Conservation (phyloP, 441 rosid genomes). For the Theobroma grandiflorum region DNA sequence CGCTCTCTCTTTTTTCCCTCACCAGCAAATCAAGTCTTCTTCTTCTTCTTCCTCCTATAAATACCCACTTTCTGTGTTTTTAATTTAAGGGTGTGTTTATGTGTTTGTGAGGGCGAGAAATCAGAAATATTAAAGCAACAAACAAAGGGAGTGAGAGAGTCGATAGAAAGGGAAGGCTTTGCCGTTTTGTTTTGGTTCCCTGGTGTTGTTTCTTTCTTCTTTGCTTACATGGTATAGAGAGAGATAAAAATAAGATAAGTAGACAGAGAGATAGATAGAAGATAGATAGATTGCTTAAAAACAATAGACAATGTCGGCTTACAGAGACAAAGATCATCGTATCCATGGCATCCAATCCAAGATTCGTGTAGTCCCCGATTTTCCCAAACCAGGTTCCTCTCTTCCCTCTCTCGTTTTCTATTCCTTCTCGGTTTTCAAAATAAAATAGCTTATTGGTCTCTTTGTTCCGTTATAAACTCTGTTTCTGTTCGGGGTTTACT, state of each 20-base stretch:
- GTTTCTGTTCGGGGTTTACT: background rate
- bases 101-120: background rate
- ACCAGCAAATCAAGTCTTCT: background rate
- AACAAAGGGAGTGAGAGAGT: background rate
- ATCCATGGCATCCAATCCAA: constrained; percentile 73
- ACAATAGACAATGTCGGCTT: constrained; percentile 76
- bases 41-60: background rate
- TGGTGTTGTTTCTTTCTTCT: background rate
- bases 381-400: constrained; percentile 83
- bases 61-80: background rate
- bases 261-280: constrained; percentile 14
- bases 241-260: background rate
- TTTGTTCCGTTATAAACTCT: background rate
- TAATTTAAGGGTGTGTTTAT: background rate
- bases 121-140: background rate
- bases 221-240: constrained; percentile 4
- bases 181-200: background rate
- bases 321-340: constrained; percentile 83
- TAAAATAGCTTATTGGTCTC: background rate
- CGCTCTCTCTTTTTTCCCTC: background rate
- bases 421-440: background rate
- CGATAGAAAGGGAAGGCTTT: background rate
- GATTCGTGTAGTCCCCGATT: constrained; percentile 98
- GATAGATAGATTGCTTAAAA: constrained; percentile 8
- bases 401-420: background rate